Evolutionary conservation across 305 asterid species (phyloP), one percentile per base, ranked within the genome.

Genomic region (Coffea humblotiana): DNA sequence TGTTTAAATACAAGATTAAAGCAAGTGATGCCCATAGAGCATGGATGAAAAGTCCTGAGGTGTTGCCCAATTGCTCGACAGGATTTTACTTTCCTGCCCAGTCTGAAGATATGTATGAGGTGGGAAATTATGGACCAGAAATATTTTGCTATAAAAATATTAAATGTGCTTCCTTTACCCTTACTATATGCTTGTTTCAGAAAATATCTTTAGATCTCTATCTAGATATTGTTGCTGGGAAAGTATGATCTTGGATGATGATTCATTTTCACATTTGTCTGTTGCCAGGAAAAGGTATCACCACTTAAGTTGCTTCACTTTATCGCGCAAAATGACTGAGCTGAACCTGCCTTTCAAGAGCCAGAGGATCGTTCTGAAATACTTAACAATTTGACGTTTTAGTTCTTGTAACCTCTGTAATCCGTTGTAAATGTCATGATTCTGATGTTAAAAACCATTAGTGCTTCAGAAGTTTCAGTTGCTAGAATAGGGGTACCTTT

Each of bases 31-130:
- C 92, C 63, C 93, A 85, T 64, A 90, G 88, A 86, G 97, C 92
- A 80, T 95, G 99, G 99, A 85, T 95, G 91, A 90, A 86, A 84
- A 87, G 88, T 81, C 98, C 98, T 8, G 98, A 95, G 87, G 68
- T 75, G 76, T 76, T 95, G 89, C 87, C 85, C 51, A 88, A 91
- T 86, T 92, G 98, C 88, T 95, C 97, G 16, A 85, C 91, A 19
- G 98, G 99, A 79, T 91, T 93, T 58, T 78, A 71, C 85, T 92
- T 93, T 87, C 91, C 94, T 70, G 79, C 72, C 72, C 78, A 68
- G 23, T 82, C 91, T 45, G 93, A 89, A 75, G 91, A 80, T 73
- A 70, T 29, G 49, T 49, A 11, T 74, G 81, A 90, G 97, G 97
- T 90, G 85, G 71, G 70, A 66, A 15, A 65, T 52, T 79, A 35